Percentiles rank a stretch among this genome's conserved stretches.
phyloP scores from a whole-genome alignment of 164 flowering plant genomes.

The Saururus chinensis region DNA sequence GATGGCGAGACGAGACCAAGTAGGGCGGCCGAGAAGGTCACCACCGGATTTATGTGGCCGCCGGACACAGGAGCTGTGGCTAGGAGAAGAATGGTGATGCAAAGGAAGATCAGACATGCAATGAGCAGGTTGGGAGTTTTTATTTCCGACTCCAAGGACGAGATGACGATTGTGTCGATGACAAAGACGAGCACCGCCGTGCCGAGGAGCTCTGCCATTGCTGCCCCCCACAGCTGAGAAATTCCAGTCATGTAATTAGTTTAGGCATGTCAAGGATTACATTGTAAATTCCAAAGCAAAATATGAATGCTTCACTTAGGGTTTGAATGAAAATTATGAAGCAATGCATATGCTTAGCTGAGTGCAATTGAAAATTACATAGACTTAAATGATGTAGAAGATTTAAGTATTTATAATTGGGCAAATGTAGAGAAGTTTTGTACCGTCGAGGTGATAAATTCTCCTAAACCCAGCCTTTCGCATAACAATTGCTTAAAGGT shows the following conservation, averaged over 20 bases:
- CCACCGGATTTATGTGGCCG: conserved; percentile 48
- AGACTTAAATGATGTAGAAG: background rate
- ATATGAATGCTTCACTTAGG: no score
- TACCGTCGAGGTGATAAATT: conserved; percentile 29
- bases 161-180: conserved; percentile 43
- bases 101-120: conserved; percentile 23
- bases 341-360: no score
- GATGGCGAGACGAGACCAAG: conserved; percentile 38
- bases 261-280: no score
- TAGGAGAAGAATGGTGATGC: conserved; percentile 34
- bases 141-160: conserved; percentile 27
- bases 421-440: background rate
- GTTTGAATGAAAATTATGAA: no score
- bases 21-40: conserved; percentile 36
- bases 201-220: conserved; percentile 43
- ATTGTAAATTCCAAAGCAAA: no score
- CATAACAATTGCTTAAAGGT: conserved; percentile 8
- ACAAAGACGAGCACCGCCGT: conserved; percentile 39
- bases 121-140: conserved; percentile 32
- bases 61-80: conserved; percentile 48
- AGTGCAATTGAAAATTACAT: background rate
- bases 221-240: conserved; percentile 59
- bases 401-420: background rate
- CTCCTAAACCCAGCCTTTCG: conserved; percentile 33
- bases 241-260: no score